Evolutionary conservation across 139 green algal genomes (phyloP).

Genomic region (Chlorella sp.): DNA sequence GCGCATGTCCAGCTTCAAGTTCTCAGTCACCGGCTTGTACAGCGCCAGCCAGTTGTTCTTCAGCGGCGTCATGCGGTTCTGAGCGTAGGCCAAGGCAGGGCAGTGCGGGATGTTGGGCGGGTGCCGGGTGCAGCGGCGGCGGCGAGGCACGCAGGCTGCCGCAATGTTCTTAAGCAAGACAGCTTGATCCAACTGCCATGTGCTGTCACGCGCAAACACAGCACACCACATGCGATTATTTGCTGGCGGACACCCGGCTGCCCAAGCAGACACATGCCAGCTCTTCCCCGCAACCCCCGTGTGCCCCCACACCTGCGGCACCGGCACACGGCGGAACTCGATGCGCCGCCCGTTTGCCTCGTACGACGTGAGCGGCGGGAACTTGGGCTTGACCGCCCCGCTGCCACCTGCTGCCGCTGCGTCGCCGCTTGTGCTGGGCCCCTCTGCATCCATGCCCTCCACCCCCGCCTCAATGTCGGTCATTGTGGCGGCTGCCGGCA

Average conservation of each 20-base stretch:
- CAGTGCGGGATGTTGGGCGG: too few relatives aligned
- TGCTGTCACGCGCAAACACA: too few relatives aligned
- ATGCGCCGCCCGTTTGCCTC: slow-evolving; percentile 71
- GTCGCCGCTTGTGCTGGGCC: neutral
- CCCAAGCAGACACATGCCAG: too few relatives aligned
- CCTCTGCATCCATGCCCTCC: slow-evolving; percentile 8
- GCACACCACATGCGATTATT: too few relatives aligned
- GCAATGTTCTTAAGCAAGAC: too few relatives aligned
- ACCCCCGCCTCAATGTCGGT: slow-evolving; percentile 35
- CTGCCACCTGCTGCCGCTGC: neutral
- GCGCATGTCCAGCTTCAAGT: slow-evolving; percentile 98
- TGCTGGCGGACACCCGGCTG: too few relatives aligned
- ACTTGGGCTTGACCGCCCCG: slow-evolving; percentile 62
- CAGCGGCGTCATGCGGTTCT: slow-evolving; percentile 95
- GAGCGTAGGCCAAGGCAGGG: too few relatives aligned
- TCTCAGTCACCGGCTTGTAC: slow-evolving; percentile 96
- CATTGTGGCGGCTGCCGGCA: slow-evolving; percentile 48
- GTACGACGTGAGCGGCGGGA: slow-evolving; percentile 64
- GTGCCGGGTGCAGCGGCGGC: too few relatives aligned
- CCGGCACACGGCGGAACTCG: slow-evolving; percentile 84
- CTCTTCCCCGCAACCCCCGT: too few relatives aligned
- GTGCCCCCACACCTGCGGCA: slow-evolving; percentile 71
- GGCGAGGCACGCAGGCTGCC: too few relatives aligned
- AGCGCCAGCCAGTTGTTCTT: slow-evolving; percentile 97
- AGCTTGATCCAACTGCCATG: too few relatives aligned